Evolutionary conservation across 2,329 filamentous ascomycete genomes (phyloP).

Genomic region (Knufia petricola): DNA sequence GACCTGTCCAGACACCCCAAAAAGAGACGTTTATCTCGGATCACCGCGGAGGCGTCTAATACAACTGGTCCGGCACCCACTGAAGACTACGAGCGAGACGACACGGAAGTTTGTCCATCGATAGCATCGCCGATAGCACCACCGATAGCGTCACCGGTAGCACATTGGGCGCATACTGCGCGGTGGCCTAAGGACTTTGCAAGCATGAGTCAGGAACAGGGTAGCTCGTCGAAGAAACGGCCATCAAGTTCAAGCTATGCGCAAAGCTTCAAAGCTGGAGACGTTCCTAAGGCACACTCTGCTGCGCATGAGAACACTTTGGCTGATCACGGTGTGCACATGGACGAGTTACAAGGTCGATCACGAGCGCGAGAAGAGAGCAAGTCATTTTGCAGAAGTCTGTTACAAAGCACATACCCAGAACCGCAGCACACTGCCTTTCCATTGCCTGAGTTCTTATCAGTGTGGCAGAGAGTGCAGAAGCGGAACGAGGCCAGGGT

Average conservation of each 20-base stretch:
- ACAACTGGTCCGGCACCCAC: not conserved
- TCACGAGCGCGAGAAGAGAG: conserved; percentile 3
- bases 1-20: not conserved
- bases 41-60: not conserved
- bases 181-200: conserved; percentile 1
- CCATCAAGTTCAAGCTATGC: conserved; percentile 7
- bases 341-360: conserved; percentile 7
- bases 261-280: conserved; percentile 1
- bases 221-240: conserved; percentile 4
- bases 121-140: not conserved
- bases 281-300: conserved; percentile 2
- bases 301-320: conserved; percentile 1
- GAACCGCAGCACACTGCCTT: conserved; percentile 3
- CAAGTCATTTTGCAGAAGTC: not conserved
- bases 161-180: not conserved
- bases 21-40: not conserved
- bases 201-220: conserved; percentile 6
- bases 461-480: conserved; percentile 3
- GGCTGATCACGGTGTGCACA: not conserved
- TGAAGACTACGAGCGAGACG: not conserved
- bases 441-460: not conserved
- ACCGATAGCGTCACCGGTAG: conserved; percentile 1
- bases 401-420: not conserved
- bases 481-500: conserved; percentile 2
- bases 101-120: conserved; percentile 2